Base-by-base conservation (phyloP, 345 rosid genomes). In the Jatropha curcas region DNA sequence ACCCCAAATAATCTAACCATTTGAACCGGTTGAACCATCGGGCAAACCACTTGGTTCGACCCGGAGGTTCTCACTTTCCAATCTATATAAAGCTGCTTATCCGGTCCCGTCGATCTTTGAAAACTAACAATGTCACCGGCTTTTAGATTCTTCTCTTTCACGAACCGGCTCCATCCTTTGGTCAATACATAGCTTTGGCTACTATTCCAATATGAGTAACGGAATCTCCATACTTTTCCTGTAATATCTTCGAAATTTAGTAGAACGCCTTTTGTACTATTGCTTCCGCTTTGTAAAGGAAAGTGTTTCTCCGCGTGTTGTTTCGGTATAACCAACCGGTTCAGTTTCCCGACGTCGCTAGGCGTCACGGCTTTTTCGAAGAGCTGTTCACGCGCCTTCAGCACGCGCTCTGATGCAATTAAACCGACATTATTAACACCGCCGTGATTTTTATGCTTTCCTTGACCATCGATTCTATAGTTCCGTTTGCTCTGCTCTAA, bases 181-280 rank as follows among this genome's bases (percentile, higher is more conserved):
- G 98, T 94, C 71, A 94, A 82, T 60, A 92, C 98, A 50, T 92
- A 94, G 73, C 97, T 94, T 48, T 89, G 98, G 82, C 97, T 92
- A 60, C 97, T 94, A 59, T 89, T 94, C 98, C 98, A 94, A 72
- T 94, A 94, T 4, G 98, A 94, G 75, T 94, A 94, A 73, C 97
- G 82, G 61, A 94, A 94, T 76, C 98, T 77, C 97, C 98, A 94
- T 30, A 90, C 89, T 75, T 87, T 92, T 0, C 98, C 93, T 1
- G 83, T 78, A 4, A 71, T 75, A 33, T 94, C 98, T 72, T 89
- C 93, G 28, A 94, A 88, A 76, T 82, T 90, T 30, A 92, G 76
- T 59, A 90, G 74, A 61, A 83, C 43, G 2, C 93, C 97, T 74
- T 88, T 90, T n/a, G 73, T 77, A 35, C 72, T 80, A 37, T 1